Evolutionary conservation across 495 filamentous ascomycete genomes (phyloP).

Genomic region (Cercophora samala): DNA sequence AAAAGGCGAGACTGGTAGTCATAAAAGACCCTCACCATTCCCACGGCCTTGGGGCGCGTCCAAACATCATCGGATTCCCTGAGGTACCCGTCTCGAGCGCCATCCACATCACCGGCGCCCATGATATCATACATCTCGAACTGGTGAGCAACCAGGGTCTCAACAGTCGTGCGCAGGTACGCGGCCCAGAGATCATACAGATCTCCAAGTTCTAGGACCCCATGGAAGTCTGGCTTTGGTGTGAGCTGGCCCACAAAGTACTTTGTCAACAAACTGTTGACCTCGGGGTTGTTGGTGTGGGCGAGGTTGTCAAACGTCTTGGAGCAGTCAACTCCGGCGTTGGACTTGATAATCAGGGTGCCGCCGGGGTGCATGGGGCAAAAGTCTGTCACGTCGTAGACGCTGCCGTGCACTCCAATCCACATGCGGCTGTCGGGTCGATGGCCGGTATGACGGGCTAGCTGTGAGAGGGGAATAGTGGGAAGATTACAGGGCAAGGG

Average conservation of each 20-base stretch:
- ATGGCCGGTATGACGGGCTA: slow-evolving; percentile 48
- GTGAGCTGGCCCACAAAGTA: slow-evolving; percentile 52
- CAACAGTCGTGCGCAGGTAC: slow-evolving; percentile 46
- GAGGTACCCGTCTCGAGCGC: slow-evolving; percentile 20
- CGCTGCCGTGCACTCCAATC: slow-evolving; percentile 51
- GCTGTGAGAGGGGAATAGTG: slow-evolving; percentile 47
- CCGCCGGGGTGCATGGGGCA: slow-evolving; percentile 49
- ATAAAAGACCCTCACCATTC: slow-evolving; percentile 50
- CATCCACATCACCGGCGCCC: slow-evolving; percentile 34
- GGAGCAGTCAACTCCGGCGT: slow-evolving; percentile 50
- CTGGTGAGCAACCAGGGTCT: slow-evolving; percentile 48
- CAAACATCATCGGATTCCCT: slow-evolving; percentile 38
- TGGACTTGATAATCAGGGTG: slow-evolving; percentile 50
- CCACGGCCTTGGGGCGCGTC: slow-evolving; percentile 43
- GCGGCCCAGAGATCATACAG: slow-evolving; percentile 47
- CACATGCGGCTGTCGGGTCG: slow-evolving; percentile 47
- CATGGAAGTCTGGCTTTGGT: slow-evolving; percentile 46
- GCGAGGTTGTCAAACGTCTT: slow-evolving; percentile 51
- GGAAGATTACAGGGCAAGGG: slow-evolving; percentile 47
- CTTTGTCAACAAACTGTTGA: slow-evolving; percentile 46
- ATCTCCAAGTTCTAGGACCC: slow-evolving; percentile 35
- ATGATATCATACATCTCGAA: slow-evolving; percentile 51
- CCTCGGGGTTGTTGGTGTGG: slow-evolving; percentile 52
- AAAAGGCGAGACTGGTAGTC: slow-evolving; percentile 50
- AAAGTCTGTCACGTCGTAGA: slow-evolving; percentile 52